phyloP scores from a whole-genome alignment of 371 early-diverging fungal genomes.

The Chytridium lagenaria region DNA sequence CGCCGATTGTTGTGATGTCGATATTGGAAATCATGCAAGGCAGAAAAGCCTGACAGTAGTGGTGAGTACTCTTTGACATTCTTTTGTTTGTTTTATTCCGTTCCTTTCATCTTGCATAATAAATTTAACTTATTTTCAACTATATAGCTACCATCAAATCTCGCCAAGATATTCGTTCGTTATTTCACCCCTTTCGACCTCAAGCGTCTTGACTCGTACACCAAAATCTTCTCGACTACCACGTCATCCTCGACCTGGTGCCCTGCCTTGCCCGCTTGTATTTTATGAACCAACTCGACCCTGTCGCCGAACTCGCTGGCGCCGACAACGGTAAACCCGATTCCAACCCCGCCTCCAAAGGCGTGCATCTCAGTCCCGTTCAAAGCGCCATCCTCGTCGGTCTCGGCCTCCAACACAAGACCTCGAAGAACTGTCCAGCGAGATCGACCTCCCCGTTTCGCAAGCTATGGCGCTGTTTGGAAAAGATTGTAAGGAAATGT shows the following conservation, averaged over 20 bases:
- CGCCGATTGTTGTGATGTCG: conserved; percentile 78
- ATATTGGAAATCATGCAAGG: conserved; percentile 78
- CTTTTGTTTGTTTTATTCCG: conserved; percentile 1
- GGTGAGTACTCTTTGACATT: conserved; percentile 8
- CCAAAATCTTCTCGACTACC: conserved; percentile 96
- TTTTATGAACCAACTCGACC: conserved; percentile 62
- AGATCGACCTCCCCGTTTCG: conserved; percentile 79
- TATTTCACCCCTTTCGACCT: conserved; percentile 87
- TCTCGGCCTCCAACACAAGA: conserved; percentile 91
- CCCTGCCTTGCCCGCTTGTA: conserved; percentile 81
- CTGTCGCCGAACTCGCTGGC: conserved; percentile 17
- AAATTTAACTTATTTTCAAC: too few relatives aligned
- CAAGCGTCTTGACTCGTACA: conserved; percentile 92
- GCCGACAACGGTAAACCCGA: conserved; percentile 10
- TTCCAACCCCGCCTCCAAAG: conserved; percentile 44
- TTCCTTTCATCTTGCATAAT: too few relatives aligned
- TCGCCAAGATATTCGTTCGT: conserved; percentile 56
- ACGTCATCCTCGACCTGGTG: conserved; percentile 92
- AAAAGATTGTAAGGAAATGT: conserved; percentile 80
- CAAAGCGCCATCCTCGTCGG: conserved; percentile 87
- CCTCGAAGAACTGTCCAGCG: conserved; percentile 85
- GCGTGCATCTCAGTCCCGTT: conserved; percentile 75
- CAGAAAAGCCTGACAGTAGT: conserved; percentile 33
- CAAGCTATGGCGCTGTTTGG: conserved; percentile 94
- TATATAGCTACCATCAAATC: conserved; percentile 32